A percentile compares a stretch with the other conserved stretches of the same genome.
Conservation (phyloP, 768 basidiomycete species). For the Dacryopinax primogenitus region DNA sequence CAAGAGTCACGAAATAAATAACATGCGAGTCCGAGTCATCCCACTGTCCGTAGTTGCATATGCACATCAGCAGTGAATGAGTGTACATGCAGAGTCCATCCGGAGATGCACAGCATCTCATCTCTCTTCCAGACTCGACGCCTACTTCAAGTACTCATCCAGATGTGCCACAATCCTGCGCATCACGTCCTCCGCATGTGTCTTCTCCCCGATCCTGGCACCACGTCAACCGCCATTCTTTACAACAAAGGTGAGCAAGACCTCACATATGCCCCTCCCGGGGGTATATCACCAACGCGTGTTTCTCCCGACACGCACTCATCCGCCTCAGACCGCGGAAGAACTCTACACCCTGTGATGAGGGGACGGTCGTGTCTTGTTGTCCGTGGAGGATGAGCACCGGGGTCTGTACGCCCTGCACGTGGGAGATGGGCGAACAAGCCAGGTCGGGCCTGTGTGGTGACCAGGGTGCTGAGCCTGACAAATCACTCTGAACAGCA, state of each 20-base stretch:
- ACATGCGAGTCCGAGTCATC: too few species aligned
- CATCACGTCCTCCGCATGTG: not conserved
- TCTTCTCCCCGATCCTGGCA: not conserved
- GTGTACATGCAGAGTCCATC: too few species aligned
- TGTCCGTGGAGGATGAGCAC: conserved; percentile 16
- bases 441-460: not conserved
- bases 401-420: conserved; percentile 15
- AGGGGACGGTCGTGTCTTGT: conserved; percentile 14
- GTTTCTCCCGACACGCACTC: conserved; percentile 12
- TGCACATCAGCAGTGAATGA: too few species aligned
- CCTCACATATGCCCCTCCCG: conserved; percentile 10
- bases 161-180: not conserved
- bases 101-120: too few species aligned
- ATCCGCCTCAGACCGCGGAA: conserved; percentile 12
- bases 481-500: not conserved
- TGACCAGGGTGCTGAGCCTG: conserved; percentile 12
- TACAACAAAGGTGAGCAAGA: not conserved
- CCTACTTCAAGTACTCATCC: not conserved
- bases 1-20: too few species aligned
- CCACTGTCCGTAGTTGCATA: too few species aligned
- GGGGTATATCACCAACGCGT: conserved; percentile 15
- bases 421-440: conserved; percentile 13
- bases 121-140: too few species aligned
- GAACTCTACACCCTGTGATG: conserved; percentile 13
- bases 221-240: not conserved